phyloP scores from a whole-genome alignment of 306 rosid species.

The Mimosa pudica region DNA sequence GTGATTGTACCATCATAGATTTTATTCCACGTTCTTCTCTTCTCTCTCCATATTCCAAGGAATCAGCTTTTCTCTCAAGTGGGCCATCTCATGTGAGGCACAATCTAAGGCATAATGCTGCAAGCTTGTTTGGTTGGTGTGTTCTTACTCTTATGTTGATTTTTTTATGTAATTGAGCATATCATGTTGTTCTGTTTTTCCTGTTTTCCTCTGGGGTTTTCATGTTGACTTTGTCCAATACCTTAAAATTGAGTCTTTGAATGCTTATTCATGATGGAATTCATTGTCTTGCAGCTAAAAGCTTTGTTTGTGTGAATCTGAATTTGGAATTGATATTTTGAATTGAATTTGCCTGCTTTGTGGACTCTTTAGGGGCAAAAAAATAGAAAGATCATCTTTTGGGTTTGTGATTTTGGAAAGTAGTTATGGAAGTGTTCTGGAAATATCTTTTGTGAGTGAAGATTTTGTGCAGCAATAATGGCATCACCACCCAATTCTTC shows the following conservation, averaged over 20 bases:
- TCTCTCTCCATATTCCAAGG: conserved; percentile 26
- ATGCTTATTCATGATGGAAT: background rate
- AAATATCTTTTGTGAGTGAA: conserved; percentile 13
- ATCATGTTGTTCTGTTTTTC: background rate
- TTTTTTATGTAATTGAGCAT: background rate
- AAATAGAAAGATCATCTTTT: background rate
- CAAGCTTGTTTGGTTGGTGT: conserved; percentile 22
- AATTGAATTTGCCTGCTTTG: background rate
- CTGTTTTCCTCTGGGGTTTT: background rate
- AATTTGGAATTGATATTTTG: conserved; percentile 6
- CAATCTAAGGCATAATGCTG: conserved; percentile 13
- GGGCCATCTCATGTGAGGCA: background rate
- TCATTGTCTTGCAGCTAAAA: background rate
- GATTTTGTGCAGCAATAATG: conserved; percentile 37
- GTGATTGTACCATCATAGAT: background rate
- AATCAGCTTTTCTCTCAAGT: conserved; percentile 19
- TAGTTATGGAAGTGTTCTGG: conserved; percentile 34
- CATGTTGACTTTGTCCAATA: background rate
- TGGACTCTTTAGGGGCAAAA: too few relatives aligned
- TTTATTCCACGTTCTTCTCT: conserved; percentile 48
- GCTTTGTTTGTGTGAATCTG: background rate
- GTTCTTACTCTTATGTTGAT: background rate
- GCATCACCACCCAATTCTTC: conserved; percentile 57
- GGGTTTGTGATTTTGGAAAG: conserved; percentile 20
- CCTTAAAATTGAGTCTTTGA: conserved; percentile 25